Conservation (phyloP, 352 stramenopile species). For the Phytopythium sindhum region DNA sequence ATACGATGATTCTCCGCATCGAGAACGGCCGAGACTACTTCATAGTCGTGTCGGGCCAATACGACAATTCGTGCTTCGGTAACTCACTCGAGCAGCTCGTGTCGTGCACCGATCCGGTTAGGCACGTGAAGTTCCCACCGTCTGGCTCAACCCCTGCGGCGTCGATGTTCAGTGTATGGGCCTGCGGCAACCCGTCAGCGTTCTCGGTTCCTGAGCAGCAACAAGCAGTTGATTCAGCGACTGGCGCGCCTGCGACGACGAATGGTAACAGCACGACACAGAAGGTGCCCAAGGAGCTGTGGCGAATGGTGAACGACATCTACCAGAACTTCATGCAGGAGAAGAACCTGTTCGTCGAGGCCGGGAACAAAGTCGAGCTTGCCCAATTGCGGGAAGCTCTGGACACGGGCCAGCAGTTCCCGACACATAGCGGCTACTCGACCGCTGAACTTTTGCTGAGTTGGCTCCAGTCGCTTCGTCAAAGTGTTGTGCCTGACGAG, state of each 20-base stretch:
- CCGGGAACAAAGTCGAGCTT: conserved; percentile 64
- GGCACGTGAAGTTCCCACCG: conserved; percentile 35
- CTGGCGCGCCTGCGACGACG: conserved; percentile 2
- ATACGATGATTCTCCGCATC: conserved; percentile 96
- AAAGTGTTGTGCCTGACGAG: conserved; percentile 87
- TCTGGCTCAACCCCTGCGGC: conserved; percentile 15
- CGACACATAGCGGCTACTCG: conserved; percentile 79
- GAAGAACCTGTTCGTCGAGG: conserved; percentile 83
- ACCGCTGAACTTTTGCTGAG: conserved; percentile 89
- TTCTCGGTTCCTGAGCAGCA: conserved; percentile 3
- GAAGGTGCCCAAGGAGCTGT: conserved; percentile 96
- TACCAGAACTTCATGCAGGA: conserved; percentile 75
- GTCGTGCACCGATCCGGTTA: conserved; percentile 84
- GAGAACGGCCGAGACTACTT: conserved; percentile 97
- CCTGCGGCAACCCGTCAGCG: conserved; percentile 10
- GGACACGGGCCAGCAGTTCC: conserved; percentile 89
- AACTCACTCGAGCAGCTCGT: conserved; percentile 95
- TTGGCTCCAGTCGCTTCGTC: conserved; percentile 89
- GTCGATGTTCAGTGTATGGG: conserved; percentile 44
- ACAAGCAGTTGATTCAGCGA: conserved; percentile 16
- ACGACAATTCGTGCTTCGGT: conserved; percentile 94
- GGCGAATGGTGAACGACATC: conserved; percentile 97
- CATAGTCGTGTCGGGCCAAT: conserved; percentile 90
- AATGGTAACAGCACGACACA: conserved; percentile 28
- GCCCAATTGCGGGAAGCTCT: conserved; percentile 86